Percentiles rank a stretch among this genome's conserved stretches.
phyloP scores from a whole-genome alignment of 176 grass and related monocot genomes.

The Pontederia crassipes region DNA sequence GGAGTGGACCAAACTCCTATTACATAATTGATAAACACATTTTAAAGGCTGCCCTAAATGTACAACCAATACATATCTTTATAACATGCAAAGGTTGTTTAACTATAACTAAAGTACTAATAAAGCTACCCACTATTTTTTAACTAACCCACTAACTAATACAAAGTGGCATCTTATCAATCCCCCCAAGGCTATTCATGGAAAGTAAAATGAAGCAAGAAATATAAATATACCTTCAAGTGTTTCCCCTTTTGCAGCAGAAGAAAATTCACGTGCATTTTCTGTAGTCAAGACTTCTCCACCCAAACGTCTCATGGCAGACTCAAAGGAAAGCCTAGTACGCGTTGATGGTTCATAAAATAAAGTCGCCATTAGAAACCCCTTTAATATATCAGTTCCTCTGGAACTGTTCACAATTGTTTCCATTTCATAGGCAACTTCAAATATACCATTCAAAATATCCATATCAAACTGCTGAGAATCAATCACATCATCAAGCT shows the following conservation, averaged over 20 bases:
- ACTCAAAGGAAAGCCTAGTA: conserved; percentile 84
- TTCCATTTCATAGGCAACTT: conserved; percentile 88
- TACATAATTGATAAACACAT: too few species aligned
- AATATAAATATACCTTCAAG: conserved; percentile 54
- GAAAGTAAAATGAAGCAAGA: background rate
- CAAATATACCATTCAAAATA: conserved; percentile 62
- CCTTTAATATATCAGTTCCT: conserved; percentile 54
- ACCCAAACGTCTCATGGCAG: conserved; percentile 75
- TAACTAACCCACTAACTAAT: too few species aligned
- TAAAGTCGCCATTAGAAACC: conserved; percentile 83
- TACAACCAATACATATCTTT: too few species aligned
- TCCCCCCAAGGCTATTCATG: background rate
- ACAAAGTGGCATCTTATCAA: too few species aligned
- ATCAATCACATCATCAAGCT: conserved; percentile 72
- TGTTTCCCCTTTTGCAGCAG: conserved; percentile 91
- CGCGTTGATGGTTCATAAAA: conserved; percentile 92
- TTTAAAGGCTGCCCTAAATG: too few species aligned
- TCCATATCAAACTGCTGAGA: conserved; percentile 71
- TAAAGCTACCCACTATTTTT: too few species aligned
- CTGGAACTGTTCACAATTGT: conserved; percentile 40
- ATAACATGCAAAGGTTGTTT: too few species aligned
- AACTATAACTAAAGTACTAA: too few species aligned
- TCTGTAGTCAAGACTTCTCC: conserved; percentile 95
- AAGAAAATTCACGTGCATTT: conserved; percentile 96
- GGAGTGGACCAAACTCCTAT: too few species aligned